These are phyloP conservation scores for Metroxylon sagu DNA, from an alignment of 176 grass and related monocot genomes.

Conservation along the genomic window DNA sequence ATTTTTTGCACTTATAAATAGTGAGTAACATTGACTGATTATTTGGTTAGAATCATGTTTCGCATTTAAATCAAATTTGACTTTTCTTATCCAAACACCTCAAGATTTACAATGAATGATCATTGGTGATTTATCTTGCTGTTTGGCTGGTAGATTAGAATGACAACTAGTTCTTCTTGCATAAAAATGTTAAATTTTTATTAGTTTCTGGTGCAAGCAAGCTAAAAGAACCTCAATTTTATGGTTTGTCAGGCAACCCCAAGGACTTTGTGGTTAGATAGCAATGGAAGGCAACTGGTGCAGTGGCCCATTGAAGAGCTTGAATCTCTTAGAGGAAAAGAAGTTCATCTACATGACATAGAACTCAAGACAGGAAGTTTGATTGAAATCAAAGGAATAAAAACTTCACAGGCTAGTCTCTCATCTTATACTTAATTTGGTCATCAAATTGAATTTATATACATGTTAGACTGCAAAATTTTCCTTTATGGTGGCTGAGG, in stretches of 20 bases:
- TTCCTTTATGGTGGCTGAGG: conserved; percentile 6
- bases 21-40: too few species aligned
- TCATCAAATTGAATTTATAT: not conserved
- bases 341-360: conserved; percentile 29
- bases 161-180: not conserved
- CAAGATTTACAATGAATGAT: too few species aligned
- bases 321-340: conserved; percentile 46
- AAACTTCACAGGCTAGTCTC: conserved; percentile 46
- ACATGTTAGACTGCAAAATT: not conserved
- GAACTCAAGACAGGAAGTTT: conserved; percentile 43
- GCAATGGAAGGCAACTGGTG: conserved; percentile 47
- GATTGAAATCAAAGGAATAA: conserved; percentile 56
- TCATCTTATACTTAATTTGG: not conserved
- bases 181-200: not conserved
- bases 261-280: conserved; percentile 72
- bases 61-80: too few species aligned
- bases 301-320: conserved; percentile 87
- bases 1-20: too few species aligned
- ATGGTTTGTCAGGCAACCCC: conserved; percentile 42
- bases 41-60: too few species aligned
- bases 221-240: too few species aligned
- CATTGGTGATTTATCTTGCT: too few species aligned
- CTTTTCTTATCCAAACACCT: too few species aligned
- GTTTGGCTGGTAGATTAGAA: too few species aligned
- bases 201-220: too few species aligned